These are phyloP conservation scores for Euptelea pleiosperma DNA, from an alignment of 164 flowering plant species.

Conservation along the genomic window DNA sequence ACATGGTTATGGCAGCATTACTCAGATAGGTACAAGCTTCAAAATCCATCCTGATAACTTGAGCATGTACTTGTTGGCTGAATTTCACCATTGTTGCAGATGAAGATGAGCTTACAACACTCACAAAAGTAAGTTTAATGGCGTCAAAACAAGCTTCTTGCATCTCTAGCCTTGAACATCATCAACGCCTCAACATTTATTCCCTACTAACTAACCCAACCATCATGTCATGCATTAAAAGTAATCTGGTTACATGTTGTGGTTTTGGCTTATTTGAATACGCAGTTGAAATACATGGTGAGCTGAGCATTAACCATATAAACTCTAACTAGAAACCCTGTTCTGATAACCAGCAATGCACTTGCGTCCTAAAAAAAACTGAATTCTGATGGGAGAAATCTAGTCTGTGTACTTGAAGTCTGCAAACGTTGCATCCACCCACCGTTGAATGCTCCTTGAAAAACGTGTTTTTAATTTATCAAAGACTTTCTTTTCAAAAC, in stretches of 20 bases:
- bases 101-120: conserved; percentile 49
- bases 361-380: conserved; percentile 53
- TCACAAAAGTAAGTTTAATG: conserved; percentile 54
- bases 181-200: conserved; percentile 42
- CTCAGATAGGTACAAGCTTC: conserved; percentile 39
- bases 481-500: too few species aligned
- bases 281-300: conserved; percentile 57
- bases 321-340: conserved; percentile 38
- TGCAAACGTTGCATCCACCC: too few species aligned
- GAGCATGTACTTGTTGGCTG: conserved; percentile 48
- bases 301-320: conserved; percentile 59
- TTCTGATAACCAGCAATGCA: conserved; percentile 46
- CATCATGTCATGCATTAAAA: conserved; percentile 67
- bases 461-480: too few species aligned
- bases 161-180: conserved; percentile 46
- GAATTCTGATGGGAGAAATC: too few species aligned
- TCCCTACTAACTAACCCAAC: conserved; percentile 45
- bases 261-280: conserved; percentile 40
- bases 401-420: too few species aligned
- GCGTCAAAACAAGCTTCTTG: conserved; percentile 35
- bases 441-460: too few species aligned
- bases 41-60: conserved; percentile 46
- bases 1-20: conserved; percentile 54
- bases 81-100: conserved; percentile 11
- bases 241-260: conserved; percentile 40